Conservation (phyloP, 2,329 filamentous ascomycete genomes). For the Arthrobotrys entomopaga region DNA sequence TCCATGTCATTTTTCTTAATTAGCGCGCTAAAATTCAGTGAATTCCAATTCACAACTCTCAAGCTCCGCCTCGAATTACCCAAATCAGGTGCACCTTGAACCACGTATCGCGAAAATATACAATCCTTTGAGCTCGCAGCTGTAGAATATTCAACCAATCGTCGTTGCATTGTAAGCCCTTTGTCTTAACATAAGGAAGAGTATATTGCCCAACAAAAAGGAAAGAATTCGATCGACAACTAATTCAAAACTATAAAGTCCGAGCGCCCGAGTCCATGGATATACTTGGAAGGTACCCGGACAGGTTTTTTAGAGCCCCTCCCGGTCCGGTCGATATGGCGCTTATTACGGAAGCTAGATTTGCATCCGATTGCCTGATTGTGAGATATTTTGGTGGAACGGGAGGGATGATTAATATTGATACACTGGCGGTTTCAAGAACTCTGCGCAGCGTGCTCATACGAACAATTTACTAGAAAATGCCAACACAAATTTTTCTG, state of each 20-base stretch:
- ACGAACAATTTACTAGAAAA: too few relatives aligned
- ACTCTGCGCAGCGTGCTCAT: not conserved
- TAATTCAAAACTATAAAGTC: not conserved
- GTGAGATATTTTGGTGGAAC: conserved; percentile 4
- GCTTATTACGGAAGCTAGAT: conserved; percentile 1
- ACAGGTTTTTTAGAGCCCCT: not conserved
- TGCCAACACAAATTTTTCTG: too few relatives aligned
- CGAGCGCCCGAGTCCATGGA: not conserved
- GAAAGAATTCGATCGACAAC: not conserved
- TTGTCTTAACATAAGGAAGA: not conserved
- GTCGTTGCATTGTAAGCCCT: not conserved
- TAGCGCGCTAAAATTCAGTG: too few relatives aligned
- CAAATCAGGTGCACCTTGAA: too few relatives aligned
- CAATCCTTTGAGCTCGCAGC: not conserved
- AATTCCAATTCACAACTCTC: too few relatives aligned
- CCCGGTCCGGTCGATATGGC: not conserved
- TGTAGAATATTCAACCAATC: not conserved
- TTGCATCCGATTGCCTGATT: not conserved
- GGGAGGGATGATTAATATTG: not conserved
- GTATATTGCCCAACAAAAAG: not conserved
- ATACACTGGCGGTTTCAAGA: conserved; percentile 3
- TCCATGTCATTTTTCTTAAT: too few relatives aligned
- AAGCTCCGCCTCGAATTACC: too few relatives aligned
- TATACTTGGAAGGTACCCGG: conserved; percentile 1
- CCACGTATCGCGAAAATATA: not conserved